Conservation (phyloP, 768 basidiomycete species). For the Boletus edulis region DNA sequence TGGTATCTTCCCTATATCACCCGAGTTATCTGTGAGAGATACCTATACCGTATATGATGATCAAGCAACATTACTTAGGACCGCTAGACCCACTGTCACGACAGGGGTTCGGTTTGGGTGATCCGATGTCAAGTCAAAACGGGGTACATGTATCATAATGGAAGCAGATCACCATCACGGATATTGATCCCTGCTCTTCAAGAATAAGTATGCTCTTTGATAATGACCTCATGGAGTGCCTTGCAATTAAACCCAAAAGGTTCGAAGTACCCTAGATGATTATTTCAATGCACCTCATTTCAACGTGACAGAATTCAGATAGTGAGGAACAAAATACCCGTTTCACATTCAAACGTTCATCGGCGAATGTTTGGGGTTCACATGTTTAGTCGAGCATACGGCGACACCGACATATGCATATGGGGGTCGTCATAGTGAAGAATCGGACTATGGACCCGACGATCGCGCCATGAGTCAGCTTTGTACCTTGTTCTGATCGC, state of each 20-base stretch:
- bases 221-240: neutral
- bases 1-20: too few species aligned
- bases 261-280: neutral
- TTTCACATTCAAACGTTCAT: neutral
- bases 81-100: too few species aligned
- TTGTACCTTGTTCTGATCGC: neutral
- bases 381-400: neutral
- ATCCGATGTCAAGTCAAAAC: neutral
- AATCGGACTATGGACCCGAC: too few species aligned
- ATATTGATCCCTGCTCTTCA: too few species aligned
- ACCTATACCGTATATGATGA: too few species aligned
- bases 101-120: neutral
- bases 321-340: neutral
- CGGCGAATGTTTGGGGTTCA: neutral
- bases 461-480: neutral
- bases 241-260: slow-evolving; percentile 3
- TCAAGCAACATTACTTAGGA: too few species aligned
- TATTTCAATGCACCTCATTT: neutral
- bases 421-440: too few species aligned
- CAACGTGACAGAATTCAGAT: neutral
- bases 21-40: too few species aligned
- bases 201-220: neutral
- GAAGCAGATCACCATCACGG: neutral
- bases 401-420: neutral
- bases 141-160: neutral